Evolutionary conservation across 106 monocot genomes (phyloP).

Genomic region (Chionographis japonica): DNA sequence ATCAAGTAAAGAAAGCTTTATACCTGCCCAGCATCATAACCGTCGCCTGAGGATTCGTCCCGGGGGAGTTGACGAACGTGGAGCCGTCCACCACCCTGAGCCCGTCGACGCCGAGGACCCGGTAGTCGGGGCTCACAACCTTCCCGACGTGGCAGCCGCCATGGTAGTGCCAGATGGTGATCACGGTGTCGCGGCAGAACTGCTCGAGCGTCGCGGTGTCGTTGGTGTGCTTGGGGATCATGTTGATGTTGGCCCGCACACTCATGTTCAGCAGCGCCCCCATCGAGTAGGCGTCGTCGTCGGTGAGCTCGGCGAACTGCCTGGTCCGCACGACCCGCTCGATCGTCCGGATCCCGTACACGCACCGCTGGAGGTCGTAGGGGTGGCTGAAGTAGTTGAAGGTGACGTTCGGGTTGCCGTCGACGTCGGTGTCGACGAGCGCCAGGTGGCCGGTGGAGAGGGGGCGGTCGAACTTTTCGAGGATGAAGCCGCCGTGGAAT

Average conservation of each 20-base stretch:
- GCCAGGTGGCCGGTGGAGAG: slow-evolving; percentile 58
- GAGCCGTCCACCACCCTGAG: slow-evolving; percentile 63
- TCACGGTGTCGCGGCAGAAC: slow-evolving; percentile 63
- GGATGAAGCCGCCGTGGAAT: slow-evolving; percentile 73
- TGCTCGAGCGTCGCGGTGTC: slow-evolving; percentile 59
- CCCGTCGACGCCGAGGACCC: slow-evolving; percentile 31
- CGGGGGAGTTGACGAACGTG: slow-evolving; percentile 45
- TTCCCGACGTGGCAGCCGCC: slow-evolving; percentile 65
- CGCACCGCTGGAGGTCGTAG: slow-evolving; percentile 43
- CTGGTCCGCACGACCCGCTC: slow-evolving; percentile 30
- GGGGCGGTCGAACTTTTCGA: slow-evolving; percentile 66
- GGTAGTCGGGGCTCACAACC: slow-evolving; percentile 45
- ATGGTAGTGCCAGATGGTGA: slow-evolving; percentile 83
- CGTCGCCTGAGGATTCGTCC: slow-evolving; percentile 72
- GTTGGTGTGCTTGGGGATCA: slow-evolving; percentile 59
- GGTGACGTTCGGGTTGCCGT: slow-evolving; percentile 58
- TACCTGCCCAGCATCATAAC: slow-evolving; percentile 78
- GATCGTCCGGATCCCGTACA: slow-evolving; percentile 46
- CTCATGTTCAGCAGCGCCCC: slow-evolving; percentile 55
- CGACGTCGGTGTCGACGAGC: slow-evolving; percentile 31
- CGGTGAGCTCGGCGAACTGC: slow-evolving; percentile 32
- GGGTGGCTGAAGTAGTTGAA: slow-evolving; percentile 84
- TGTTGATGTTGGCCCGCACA: slow-evolving; percentile 54
- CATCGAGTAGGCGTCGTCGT: slow-evolving; percentile 14
- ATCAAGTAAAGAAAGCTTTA: not conserved